Evolutionary conservation across 139 green algal genomes (phyloP).

Genomic region (Picochlorum sp.): DNA sequence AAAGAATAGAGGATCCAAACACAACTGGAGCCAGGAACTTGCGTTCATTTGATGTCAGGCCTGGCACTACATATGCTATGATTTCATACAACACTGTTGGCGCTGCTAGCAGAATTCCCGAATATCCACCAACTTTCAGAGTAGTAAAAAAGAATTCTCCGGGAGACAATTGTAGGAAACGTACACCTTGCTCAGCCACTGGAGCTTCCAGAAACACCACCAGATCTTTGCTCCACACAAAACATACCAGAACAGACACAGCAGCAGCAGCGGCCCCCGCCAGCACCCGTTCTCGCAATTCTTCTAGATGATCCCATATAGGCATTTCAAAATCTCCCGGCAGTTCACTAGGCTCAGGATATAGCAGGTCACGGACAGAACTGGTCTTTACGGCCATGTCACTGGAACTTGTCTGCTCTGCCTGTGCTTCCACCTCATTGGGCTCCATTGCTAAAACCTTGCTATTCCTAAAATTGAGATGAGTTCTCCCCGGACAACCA

Average conservation of each 20-base stretch:
- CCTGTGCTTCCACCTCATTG: no score
- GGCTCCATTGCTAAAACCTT: no score
- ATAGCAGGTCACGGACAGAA: no score
- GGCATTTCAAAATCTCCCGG: conserved; percentile 82
- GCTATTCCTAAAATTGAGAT: no score
- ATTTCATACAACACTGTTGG: conserved; percentile 96
- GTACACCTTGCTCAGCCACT: conserved; percentile 79
- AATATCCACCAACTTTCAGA: conserved; percentile 94
- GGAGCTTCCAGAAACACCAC: conserved; percentile 93
- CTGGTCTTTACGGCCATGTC: no score
- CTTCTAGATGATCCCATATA: conserved; percentile 95
- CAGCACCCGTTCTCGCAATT: conserved; percentile 81
- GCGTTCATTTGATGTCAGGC: conserved; percentile 79
- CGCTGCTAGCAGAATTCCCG: conserved; percentile 75
- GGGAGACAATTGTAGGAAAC: conserved; percentile 95
- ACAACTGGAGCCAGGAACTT: conserved; percentile 88
- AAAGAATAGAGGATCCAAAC: conserved; percentile 90
- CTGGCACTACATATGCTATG: conserved; percentile 89
- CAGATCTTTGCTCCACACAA: conserved; percentile 71
- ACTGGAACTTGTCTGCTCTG: no score
- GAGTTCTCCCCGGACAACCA: no score
- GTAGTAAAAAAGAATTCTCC: conserved; percentile 99
- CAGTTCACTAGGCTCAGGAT: conserved; percentile 71
- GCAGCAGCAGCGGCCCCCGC: conserved; percentile 48
- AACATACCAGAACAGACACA: conserved; percentile 72